Evolutionary conservation across 768 basidiomycete species (phyloP).

Genomic region (Mycena kentingensis): DNA sequence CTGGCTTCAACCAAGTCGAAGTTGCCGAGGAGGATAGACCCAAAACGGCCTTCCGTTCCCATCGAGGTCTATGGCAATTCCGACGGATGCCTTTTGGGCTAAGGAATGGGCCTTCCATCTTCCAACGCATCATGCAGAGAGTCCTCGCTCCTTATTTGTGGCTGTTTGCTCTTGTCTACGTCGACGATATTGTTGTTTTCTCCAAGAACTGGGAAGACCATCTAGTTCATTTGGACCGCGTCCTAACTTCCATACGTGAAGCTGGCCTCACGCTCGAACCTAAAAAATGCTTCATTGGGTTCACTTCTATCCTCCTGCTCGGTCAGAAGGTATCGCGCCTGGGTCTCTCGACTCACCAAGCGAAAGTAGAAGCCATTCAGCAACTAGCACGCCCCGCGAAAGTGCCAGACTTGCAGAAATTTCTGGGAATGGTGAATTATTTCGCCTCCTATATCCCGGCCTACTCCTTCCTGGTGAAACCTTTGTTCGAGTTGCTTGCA

Average conservation of each 20-base stretch:
- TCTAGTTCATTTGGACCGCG: slow-evolving; percentile 19
- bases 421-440: slow-evolving; percentile 32
- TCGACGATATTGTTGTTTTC: slow-evolving; percentile 26
- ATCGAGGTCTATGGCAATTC: slow-evolving; percentile 35
- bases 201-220: slow-evolving; percentile 23
- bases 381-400: slow-evolving; percentile 13
- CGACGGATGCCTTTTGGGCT: slow-evolving; percentile 3
- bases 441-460: slow-evolving; percentile 31
- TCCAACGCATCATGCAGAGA: slow-evolving; percentile 7
- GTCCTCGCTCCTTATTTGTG: background rate
- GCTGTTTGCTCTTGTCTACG: slow-evolving; percentile 23
- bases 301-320: slow-evolving; percentile 26
- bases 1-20: slow-evolving; percentile 35
- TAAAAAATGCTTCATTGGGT: too few relatives aligned
- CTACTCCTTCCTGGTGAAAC: slow-evolving; percentile 28
- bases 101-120: slow-evolving; percentile 8
- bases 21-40: slow-evolving; percentile 22
- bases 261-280: slow-evolving; percentile 27
- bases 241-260: slow-evolving; percentile 19
- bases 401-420: slow-evolving; percentile 24
- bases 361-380: slow-evolving; percentile 27
- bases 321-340: too few relatives aligned
- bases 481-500: slow-evolving; percentile 26
- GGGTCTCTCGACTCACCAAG: slow-evolving; percentile 17
- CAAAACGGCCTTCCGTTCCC: slow-evolving; percentile 34